Percentiles rank a stretch among this genome's conserved stretches.
These are phyloP conservation scores for Neofusicoccum kwambonambiense DNA, from an alignment of 2,329 filamentous ascomycete species.

Conservation along the genomic window DNA sequence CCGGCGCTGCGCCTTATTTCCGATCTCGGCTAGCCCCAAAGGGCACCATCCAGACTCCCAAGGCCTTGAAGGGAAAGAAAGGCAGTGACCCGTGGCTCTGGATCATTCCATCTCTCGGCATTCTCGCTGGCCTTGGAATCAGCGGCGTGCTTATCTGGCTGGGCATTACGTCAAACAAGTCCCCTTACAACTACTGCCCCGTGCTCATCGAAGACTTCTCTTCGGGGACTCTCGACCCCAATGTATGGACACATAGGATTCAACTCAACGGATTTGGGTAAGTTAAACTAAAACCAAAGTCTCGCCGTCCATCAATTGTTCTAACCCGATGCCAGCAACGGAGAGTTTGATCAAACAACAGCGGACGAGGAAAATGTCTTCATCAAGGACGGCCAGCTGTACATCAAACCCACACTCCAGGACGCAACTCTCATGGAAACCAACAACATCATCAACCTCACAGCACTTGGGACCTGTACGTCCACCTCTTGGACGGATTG, in stretches of 20 bases:
- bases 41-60: slow-evolving; percentile 11
- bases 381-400: slow-evolving; percentile 39
- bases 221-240: slow-evolving; percentile 27
- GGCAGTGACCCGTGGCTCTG: slow-evolving; percentile 13
- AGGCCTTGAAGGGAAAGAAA: neutral
- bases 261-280: slow-evolving; percentile 42
- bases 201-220: slow-evolving; percentile 15
- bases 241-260: slow-evolving; percentile 50
- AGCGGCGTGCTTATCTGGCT: slow-evolving; percentile 5
- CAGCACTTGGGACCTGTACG: slow-evolving; percentile 10
- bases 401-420: slow-evolving; percentile 20
- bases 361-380: slow-evolving; percentile 51
- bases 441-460: slow-evolving; percentile 43
- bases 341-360: slow-evolving; percentile 57
- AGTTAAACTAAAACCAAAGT: neutral
- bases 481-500: slow-evolving; percentile 16
- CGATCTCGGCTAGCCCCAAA: neutral
- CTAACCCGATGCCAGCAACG: slow-evolving; percentile 28
- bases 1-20: slow-evolving; percentile 3
- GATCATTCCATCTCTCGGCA: slow-evolving; percentile 8
- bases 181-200: slow-evolving; percentile 7
- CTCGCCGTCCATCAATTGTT: neutral
- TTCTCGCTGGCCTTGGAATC: neutral
- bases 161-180: neutral
- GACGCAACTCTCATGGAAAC: slow-evolving; percentile 22